Evolutionary conservation across 139 green algal genomes (phyloP), one percentile per base, ranked within the genome.

Genomic region (Desmodesmus armatus): DNA sequence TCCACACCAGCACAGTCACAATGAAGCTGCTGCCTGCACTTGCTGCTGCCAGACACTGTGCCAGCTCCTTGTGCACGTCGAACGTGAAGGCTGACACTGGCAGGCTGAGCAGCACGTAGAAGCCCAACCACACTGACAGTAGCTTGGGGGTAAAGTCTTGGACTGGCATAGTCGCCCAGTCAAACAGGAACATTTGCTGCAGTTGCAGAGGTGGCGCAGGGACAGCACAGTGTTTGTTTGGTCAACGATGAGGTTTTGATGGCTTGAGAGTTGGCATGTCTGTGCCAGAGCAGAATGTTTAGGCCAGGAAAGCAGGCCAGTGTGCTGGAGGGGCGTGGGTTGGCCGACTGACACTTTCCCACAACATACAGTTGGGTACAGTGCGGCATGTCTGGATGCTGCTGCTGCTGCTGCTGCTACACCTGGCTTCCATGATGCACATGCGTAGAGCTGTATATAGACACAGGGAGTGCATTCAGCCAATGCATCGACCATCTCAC

Each of bases 141-240:
- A 89, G 66, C 75, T 85, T 86, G 17, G 49, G 62, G 0, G 78
- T 49, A 72, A 89, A 89, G 13, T 67, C 47, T 17, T 60, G 72
- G 40, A 87, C 78, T 21, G 85, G 85, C 44, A 89, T 69, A 9
- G 85, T 89, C 25, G 85, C 80, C 85, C 85, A 89, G 53, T 89
- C 77, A 44, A 89, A 89, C 29, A 89, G 82, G 27, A 86, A 84
- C 58, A 88, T 88, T 9, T 87, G 76, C 84, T 88, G 60, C 11
- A 23, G 7, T 9, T 27, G 15, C n/a, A n/a, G 21, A 67, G 21
- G 17, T 62, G 51, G 1, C 19, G 51, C 51, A 62, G 51, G 51
- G 0, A 2, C 21, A 62, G 17, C 51, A 62, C 51, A 27, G 51
- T 62, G 17, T 62, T 62, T 6, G 37, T 1, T 1, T 31, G 9